These are phyloP conservation scores for Globisporangium uncinulatum DNA, from an alignment of 352 stramenopile species.

Conservation along the genomic window DNA sequence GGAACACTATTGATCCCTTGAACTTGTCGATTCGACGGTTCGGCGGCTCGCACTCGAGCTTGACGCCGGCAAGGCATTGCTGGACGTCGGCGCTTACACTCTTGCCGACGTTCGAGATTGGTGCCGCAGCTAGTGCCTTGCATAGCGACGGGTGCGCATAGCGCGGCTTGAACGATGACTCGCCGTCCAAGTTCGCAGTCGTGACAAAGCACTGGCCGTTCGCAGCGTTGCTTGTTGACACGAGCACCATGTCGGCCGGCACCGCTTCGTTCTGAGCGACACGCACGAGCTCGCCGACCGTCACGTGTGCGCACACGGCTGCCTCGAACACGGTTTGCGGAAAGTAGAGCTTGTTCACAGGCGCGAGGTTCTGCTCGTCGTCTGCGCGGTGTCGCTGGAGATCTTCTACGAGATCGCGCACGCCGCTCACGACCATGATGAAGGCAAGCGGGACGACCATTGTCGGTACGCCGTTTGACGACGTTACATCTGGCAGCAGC, in stretches of 20 bases:
- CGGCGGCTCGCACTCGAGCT: slow-evolving; percentile 39
- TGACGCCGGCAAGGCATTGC: slow-evolving; percentile 12
- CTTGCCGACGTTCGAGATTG: slow-evolving; percentile 26
- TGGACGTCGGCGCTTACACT: slow-evolving; percentile 9
- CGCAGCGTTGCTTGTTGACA: slow-evolving; percentile 35
- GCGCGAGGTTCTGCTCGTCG: slow-evolving; percentile 44
- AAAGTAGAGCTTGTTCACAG: slow-evolving; percentile 21
- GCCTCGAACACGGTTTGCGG: slow-evolving; percentile 16
- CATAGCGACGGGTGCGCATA: slow-evolving; percentile 45
- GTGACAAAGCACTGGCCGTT: slow-evolving; percentile 77
- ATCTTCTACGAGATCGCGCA: slow-evolving; percentile 83
- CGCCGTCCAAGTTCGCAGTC: slow-evolving; percentile 85
- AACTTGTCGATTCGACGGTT: slow-evolving; percentile 76
- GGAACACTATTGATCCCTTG: slow-evolving; percentile 52
- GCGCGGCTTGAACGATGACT: slow-evolving; percentile 84
- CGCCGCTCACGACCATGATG: slow-evolving; percentile 78
- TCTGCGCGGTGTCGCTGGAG: slow-evolving; percentile 69
- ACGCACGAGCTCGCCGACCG: slow-evolving; percentile 73
- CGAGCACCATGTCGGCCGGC: slow-evolving; percentile 61
- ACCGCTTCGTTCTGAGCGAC: slow-evolving; percentile 70
- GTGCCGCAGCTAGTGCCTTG: slow-evolving; percentile 10
- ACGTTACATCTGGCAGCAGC: slow-evolving; percentile 76
- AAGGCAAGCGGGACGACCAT: slow-evolving; percentile 82
- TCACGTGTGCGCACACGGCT: slow-evolving; percentile 41
- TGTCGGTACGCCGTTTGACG: slow-evolving; percentile 72